Conservation (phyloP, 352 stramenopile species). For the Globisporangium paddicum region DNA sequence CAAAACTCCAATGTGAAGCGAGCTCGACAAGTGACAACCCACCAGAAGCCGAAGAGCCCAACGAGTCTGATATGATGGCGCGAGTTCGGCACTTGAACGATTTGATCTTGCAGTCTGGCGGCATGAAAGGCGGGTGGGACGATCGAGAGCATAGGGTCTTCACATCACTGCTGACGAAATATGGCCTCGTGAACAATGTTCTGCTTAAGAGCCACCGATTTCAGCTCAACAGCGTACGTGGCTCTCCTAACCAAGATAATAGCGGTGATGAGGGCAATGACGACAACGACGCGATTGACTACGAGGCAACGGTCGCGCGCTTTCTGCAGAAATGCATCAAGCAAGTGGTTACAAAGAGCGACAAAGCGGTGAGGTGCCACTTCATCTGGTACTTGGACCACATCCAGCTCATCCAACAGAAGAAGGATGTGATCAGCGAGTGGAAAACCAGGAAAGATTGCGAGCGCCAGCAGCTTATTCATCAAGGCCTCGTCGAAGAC, state of each 20-base stretch:
- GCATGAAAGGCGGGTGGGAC: conserved; percentile 56
- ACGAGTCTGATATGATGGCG: conserved; percentile 32
- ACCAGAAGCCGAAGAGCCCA: not conserved
- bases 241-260: conserved; percentile 2
- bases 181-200: conserved; percentile 36
- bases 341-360: conserved; percentile 45
- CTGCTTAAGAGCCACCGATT: conserved; percentile 26
- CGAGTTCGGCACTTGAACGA: conserved; percentile 49
- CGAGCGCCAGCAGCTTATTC: conserved; percentile 35
- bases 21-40: not conserved
- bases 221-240: conserved; percentile 2
- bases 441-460: conserved; percentile 56
- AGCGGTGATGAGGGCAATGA: not conserved
- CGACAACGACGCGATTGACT: conserved; percentile 17
- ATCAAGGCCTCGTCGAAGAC: conserved; percentile 28
- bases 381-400: conserved; percentile 66
- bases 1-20: not conserved
- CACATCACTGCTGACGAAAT: conserved; percentile 33
- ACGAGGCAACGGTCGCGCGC: conserved; percentile 35
- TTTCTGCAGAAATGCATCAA: conserved; percentile 52
- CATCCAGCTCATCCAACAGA: conserved; percentile 46
- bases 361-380: conserved; percentile 53
- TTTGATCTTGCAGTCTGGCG: conserved; percentile 46
- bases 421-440: conserved; percentile 46
- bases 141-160: conserved; percentile 48